phyloP scores from a whole-genome alignment of 495 filamentous ascomycete genomes.

The Mycothermus thermophilus region DNA sequence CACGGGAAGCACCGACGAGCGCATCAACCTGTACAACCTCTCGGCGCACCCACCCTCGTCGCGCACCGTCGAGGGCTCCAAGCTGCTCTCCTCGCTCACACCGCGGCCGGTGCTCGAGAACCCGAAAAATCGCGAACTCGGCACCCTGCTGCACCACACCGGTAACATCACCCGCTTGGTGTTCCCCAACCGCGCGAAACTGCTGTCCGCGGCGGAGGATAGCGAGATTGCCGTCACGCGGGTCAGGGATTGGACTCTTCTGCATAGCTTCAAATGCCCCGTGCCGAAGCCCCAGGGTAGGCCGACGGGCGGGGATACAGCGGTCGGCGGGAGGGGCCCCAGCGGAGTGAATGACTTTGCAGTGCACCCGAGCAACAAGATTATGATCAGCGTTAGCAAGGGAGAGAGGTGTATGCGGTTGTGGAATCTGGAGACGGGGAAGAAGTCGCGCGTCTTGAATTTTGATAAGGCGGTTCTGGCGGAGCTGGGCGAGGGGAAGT shows the following conservation, averaged over 20 bases:
- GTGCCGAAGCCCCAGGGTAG: conserved; percentile 68
- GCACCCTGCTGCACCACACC: conserved; percentile 72
- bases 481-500: conserved; percentile 60
- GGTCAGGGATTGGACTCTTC: conserved; percentile 74
- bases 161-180: conserved; percentile 60
- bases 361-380: conserved; percentile 87
- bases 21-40: conserved; percentile 86
- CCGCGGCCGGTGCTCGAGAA: conserved; percentile 65
- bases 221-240: conserved; percentile 75
- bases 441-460: conserved; percentile 82
- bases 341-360: conserved; percentile 91
- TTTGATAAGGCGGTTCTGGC: conserved; percentile 55
- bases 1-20: conserved; percentile 80
- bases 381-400: conserved; percentile 80
- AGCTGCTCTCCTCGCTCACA: conserved; percentile 44
- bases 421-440: conserved; percentile 95
- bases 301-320: conserved; percentile 85
- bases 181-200: conserved; percentile 79
- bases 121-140: conserved; percentile 73
- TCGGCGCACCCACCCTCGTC: conserved; percentile 52
- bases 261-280: conserved; percentile 84
- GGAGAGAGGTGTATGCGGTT: conserved; percentile 84
- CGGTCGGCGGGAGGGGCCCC: conserved; percentile 65
- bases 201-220: conserved; percentile 74
- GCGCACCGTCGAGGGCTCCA: conserved; percentile 20